Conservation (phyloP, 208 protist species). For the Novymonas esmeraldas region DNA sequence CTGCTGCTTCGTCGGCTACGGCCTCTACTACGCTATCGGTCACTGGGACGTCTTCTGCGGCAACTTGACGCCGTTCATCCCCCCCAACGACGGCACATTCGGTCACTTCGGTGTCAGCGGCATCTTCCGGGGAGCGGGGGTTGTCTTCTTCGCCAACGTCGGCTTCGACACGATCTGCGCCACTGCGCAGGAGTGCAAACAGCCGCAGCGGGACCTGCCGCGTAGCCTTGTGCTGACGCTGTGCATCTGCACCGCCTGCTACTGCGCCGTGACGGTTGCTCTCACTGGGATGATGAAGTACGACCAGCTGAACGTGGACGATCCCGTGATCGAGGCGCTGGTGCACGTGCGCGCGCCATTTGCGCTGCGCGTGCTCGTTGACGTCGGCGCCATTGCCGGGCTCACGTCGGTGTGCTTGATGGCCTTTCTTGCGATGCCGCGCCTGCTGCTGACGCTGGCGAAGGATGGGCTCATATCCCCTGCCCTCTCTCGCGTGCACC, state of each 20-base stretch:
- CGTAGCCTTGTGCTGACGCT: conserved; percentile 22
- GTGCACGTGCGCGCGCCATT: conserved; percentile 19
- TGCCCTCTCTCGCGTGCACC: conserved; percentile 13
- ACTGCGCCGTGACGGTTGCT: conserved; percentile 22
- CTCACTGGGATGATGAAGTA: conserved; percentile 25
- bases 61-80: conserved; percentile 21
- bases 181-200: conserved; percentile 27
- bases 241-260: conserved; percentile 16
- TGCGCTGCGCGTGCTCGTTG: conserved; percentile 16
- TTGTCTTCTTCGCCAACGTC: conserved; percentile 31
- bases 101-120: conserved; percentile 22
- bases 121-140: conserved; percentile 24
- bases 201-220: conserved; percentile 21
- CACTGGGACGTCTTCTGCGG: conserved; percentile 20
- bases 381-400: conserved; percentile 17
- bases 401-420: conserved; percentile 20
- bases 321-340: conserved; percentile 14
- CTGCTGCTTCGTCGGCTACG: conserved; percentile 25
- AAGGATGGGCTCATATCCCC: conserved; percentile 17
- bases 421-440: conserved; percentile 23
- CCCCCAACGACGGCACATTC: conserved; percentile 12
- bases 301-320: conserved; percentile 19
- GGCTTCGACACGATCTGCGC: conserved; percentile 33
- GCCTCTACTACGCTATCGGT: conserved; percentile 12
- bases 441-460: conserved; percentile 20